Base-by-base conservation (phyloP, 1,139 yeast genomes). In the Candida freyschussii region DNA sequence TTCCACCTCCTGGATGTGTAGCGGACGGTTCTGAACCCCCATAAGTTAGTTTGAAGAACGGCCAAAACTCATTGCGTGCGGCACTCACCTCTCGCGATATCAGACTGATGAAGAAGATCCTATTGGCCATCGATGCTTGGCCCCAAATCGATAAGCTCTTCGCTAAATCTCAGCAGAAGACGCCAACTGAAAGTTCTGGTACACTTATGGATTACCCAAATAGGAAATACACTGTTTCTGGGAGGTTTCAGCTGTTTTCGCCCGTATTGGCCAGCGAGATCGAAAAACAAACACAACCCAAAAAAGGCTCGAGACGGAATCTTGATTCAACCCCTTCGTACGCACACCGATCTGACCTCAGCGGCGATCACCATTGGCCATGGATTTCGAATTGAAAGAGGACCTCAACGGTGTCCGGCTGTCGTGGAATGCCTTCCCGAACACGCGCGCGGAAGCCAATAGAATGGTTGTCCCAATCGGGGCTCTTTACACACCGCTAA, bases 401-500 rank as follows among this genome's bases (percentile, higher is more conserved):
- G 97, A 91, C 56, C 60, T 63, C 38, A 94, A 89, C 55, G 98
- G 97, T 36, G 78, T 87, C 30, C 76, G 97, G 47, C 75, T 84
- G 57, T 74, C 96, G 16, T 91, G 97, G 96, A 89, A 85, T 58
- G 74, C 76, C 30, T 68, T 91, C 34, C 98, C 98, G 21, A 79
- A 86, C 32, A 84, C 96, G 34, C 80, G 87, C 52, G 75, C 78
- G 32, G 99, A 91, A 61, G 94, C 96, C 13, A 78, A 79, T 49
- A 84, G 93, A 48, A 82, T 89, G 51, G 95, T 91, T 16, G 93
- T 91, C 24, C 98, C 99, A 13, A 80, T 93, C 21, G 95, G 97
- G 24, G 84, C 96, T 39, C 65, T 91, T 45, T 91, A 89, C 66
- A 87, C 97, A 12, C 99, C 99, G 11, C 72, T 93, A 51, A 77